Percentiles rank a stretch among this genome's conserved stretches.
Evolutionary conservation across 169 alveolate genomes (phyloP).

Genomic region (Pseudocohnilembus persalinus): DNA sequence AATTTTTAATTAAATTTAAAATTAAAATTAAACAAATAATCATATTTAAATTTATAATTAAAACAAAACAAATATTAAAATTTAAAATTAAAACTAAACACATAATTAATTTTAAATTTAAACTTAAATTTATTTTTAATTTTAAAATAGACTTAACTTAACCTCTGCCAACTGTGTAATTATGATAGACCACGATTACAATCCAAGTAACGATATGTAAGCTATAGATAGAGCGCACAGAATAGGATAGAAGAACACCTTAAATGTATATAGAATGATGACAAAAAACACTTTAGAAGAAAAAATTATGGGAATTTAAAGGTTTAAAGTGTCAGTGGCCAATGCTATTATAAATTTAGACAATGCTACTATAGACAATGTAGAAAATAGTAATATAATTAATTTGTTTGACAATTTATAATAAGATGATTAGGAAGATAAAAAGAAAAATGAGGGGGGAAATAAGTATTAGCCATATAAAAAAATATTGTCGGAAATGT

Average conservation of each 20-base stretch:
- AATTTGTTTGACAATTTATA: too few relatives aligned
- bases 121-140: background rate
- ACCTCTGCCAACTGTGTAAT: slow-evolving; percentile 91
- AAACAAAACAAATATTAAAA: too few relatives aligned
- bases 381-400: slow-evolving; percentile 36
- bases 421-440: too few relatives aligned
- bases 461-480: too few relatives aligned
- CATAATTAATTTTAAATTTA: too few relatives aligned
- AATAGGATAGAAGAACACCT: slow-evolving; percentile 86
- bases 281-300: slow-evolving; percentile 88
- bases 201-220: slow-evolving; percentile 88
- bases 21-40: too few relatives aligned
- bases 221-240: slow-evolving; percentile 95
- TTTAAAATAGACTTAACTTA: slow-evolving; percentile 60
- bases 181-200: slow-evolving; percentile 90
- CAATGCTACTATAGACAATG: slow-evolving; percentile 46
- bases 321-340: slow-evolving; percentile 76
- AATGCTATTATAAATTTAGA: slow-evolving; percentile 71
- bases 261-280: slow-evolving; percentile 86
- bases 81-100: too few relatives aligned
- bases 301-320: slow-evolving; percentile 81
- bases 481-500: too few relatives aligned
- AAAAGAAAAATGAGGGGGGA: too few relatives aligned
- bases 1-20: too few relatives aligned
- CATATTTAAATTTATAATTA: too few relatives aligned